Conservation (phyloP, 2,329 filamentous ascomycete genomes). For the Aschersonia sp. region DNA sequence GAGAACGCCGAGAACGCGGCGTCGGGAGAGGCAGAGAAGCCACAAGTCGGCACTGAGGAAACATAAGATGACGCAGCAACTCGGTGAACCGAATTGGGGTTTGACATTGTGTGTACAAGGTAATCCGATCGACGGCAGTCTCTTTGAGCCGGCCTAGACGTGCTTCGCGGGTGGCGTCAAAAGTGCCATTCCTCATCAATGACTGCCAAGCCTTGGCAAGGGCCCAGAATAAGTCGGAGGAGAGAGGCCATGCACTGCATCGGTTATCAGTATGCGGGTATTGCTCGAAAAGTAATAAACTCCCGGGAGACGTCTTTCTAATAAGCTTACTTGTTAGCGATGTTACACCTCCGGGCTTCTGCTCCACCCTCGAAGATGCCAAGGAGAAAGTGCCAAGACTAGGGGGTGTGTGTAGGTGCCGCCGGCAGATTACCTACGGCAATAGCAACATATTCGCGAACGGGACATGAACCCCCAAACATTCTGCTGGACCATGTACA, state of each 20-base stretch:
- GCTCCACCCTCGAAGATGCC: not conserved
- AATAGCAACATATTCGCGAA: not conserved
- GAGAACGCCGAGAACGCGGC: not conserved
- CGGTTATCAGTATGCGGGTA: not conserved
- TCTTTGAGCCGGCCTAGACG: not conserved
- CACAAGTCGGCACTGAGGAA: not conserved
- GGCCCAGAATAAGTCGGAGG: conserved; percentile 2
- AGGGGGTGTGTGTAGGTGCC: not conserved
- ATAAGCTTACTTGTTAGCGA: conserved; percentile 4
- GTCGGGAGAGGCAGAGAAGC: not conserved
- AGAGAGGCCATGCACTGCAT: conserved; percentile 1
- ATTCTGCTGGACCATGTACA: not conserved
- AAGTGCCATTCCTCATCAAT: conserved; percentile 1
- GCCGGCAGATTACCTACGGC: not conserved
- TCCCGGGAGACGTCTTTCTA: not conserved
- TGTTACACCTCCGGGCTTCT: not conserved
- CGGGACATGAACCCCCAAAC: not conserved
- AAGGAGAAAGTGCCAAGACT: not conserved
- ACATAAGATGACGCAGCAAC: not conserved
- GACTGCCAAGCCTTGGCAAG: conserved; percentile 1
- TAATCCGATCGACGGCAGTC: conserved; percentile 1
- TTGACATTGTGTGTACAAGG: not conserved
- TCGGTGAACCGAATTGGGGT: not conserved
- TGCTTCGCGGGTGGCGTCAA: not conserved
- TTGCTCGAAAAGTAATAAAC: not conserved